Percentiles rank a stretch among this genome's conserved stretches.
These are phyloP conservation scores for Pseudogymnoascus sp. DNA, from an alignment of 2,329 filamentous ascomycete genomes.

Conservation along the genomic window DNA sequence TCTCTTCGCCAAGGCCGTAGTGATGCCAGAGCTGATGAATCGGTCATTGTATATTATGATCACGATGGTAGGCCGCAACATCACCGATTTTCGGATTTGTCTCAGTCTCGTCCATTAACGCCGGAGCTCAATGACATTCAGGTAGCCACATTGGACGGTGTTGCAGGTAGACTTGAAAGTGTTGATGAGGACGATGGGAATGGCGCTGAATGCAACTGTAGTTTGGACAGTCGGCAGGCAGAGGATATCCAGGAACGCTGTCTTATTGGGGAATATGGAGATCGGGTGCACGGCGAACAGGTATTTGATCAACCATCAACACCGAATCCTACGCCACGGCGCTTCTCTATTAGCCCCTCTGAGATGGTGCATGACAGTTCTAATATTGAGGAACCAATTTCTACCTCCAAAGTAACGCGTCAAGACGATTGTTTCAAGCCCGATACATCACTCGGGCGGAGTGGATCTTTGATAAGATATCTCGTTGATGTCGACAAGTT, in stretches of 20 bases:
- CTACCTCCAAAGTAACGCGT: neutral
- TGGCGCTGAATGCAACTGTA: neutral
- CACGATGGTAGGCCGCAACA: constrained; percentile 17
- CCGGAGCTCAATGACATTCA: neutral
- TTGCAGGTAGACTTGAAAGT: neutral
- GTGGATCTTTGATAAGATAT: neutral
- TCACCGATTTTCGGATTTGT: neutral
- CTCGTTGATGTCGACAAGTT: neutral
- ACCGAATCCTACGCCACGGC: neutral
- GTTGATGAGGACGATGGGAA: neutral
- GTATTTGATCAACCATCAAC: neutral
- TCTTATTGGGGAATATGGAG: neutral
- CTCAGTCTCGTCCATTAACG: neutral
- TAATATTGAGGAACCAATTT: neutral
- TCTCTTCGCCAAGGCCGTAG: neutral
- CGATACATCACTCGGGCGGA: neutral
- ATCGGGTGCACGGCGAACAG: neutral
- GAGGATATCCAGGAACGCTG: neutral
- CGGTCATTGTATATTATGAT: constrained; percentile 21
- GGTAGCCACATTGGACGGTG: neutral
- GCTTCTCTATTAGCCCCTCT: neutral
- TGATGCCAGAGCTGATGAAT: constrained; percentile 19
- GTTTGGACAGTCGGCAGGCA: neutral
- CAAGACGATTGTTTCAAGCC: neutral
- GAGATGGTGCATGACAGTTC: neutral